phyloP scores from a whole-genome alignment of 805 yeast genomes.

The Suhomyces pyralidae region DNA sequence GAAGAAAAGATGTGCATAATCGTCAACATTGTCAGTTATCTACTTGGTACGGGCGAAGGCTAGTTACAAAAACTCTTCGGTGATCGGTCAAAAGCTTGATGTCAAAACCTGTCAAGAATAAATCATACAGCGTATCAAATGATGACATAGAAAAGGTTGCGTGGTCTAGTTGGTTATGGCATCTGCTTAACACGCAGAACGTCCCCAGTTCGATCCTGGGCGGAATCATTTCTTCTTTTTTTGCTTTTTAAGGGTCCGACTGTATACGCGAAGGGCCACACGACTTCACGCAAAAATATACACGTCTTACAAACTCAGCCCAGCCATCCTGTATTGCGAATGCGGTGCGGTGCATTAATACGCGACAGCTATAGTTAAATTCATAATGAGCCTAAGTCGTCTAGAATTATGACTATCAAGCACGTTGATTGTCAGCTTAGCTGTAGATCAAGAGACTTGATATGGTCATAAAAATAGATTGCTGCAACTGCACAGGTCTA shows the following conservation, averaged over 20 bases:
- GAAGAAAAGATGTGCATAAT: too few species aligned
- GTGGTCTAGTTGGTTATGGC: constrained; percentile 99
- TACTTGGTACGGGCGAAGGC: too few species aligned
- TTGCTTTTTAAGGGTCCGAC: neutral
- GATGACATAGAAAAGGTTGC: constrained; percentile 60
- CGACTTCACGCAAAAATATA: neutral
- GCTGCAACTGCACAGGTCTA: neutral
- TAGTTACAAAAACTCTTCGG: neutral
- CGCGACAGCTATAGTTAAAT: neutral
- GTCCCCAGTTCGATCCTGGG: constrained; percentile 99
- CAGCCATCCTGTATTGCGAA: neutral
- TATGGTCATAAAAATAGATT: neutral
- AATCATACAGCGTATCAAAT: too few species aligned
- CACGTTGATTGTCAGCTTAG: neutral
- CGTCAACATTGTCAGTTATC: too few species aligned
- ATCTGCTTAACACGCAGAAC: constrained; percentile 99
- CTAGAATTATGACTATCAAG: neutral
- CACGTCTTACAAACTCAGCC: neutral
- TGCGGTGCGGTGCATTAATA: neutral
- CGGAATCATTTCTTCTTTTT: constrained; percentile 61
- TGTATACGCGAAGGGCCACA: neutral
- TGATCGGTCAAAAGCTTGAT: neutral
- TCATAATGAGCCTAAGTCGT: too few species aligned
- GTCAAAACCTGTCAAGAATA: neutral
- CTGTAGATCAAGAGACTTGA: neutral